Base-by-base conservation (phyloP, 257 asterid species). In the Solanum habrochaites region DNA sequence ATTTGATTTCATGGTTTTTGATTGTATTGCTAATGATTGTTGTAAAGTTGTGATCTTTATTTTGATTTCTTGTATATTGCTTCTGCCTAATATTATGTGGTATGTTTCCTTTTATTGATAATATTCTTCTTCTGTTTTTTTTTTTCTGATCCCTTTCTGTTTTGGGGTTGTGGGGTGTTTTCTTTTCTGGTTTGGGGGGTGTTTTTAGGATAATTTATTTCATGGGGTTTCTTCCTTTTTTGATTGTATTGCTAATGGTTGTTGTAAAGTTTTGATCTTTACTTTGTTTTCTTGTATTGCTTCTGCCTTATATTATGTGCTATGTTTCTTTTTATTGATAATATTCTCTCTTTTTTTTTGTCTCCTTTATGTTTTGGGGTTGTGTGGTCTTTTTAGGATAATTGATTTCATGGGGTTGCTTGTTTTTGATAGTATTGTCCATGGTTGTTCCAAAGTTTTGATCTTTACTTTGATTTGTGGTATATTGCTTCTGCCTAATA, bases 211-310 rank as follows among this genome's bases (percentile, higher is more conserved):
- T 82, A 52, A 37, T 90, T 49, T 6, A 10, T 74, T 27, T 74
- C 81, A 35, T 56, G 91, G 89, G 85, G 2, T 60, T 87, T 83
- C 25, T 82, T 87, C 40, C 40, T 86, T 90, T 90, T 85, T 43
- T 73, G 74, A 29, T 83, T 72, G 70, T 62, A 56, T 60, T 56
- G 81, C 32, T 64, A 49, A 86, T 66, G 69, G 49, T 32, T 89
- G 69, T 49, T 86, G 7, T 29, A 78, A 78, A 83, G 82, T 60
- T 85, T 81, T 47, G 82, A 52, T 83, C 78, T 83, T 77, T 86
- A 15, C 5, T 71, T 62, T 66, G 60, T 15, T 85, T 85, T n/a
- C 42, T 69, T 18, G 32, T 64, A 7, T 37, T 15, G n/a, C 12
- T 70, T 6, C 40, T 67, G 39, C 74, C 74, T 66, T n/a, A 64